Base-by-base conservation (phyloP, 192 early-diverging fungal genomes). In the Obelidium mucronatum region DNA sequence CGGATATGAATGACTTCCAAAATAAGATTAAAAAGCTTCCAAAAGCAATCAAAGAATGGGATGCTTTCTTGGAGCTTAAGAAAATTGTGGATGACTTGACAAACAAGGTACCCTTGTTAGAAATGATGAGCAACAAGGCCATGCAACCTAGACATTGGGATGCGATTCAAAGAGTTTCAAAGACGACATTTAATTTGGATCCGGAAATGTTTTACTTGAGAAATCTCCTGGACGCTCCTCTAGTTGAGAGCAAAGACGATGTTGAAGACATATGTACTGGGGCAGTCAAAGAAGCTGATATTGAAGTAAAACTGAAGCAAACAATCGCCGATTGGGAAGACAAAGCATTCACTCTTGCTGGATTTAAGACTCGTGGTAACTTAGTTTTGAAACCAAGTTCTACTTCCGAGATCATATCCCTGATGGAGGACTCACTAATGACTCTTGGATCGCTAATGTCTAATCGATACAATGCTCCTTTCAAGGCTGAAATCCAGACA, bases 11-110 rank as follows among this genome's bases (percentile, higher is more conserved):
- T 44, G 87, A 89, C 54, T 90, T 90, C 82, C 88, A 90, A 68
- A 80, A 81, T 74, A 90, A 90, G 60, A 90, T 90, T 76, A 90
- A 90, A 74, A 90, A 90, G 82, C 83, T 90, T 30, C 89, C 89
- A 0, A 90, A 90, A 51, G 88, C 88, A 8, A 84, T 90, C 40
- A 88, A 90, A 56, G 89, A 90, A 24, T 90, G 89, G 89, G 88
- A 90, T 59, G 84, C 88, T 26, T 90, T 90, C 79, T 73, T 86
- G 24, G 88, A 90, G 55, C 70, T 90, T 15, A 90, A 89, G 67
- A 84, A 84, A 52, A 87, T 82, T 77, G 89, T 90, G 5, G 89
- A 90, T 65, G 88, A 86, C 59, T 70, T 90, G 54, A 86, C 86
- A 8, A 85, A 77, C 13, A 82, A 85, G 40, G 85, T 90, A 1